Conservation (phyloP, 1,284 basidiomycete species). For the Xanthoconium separans region DNA sequence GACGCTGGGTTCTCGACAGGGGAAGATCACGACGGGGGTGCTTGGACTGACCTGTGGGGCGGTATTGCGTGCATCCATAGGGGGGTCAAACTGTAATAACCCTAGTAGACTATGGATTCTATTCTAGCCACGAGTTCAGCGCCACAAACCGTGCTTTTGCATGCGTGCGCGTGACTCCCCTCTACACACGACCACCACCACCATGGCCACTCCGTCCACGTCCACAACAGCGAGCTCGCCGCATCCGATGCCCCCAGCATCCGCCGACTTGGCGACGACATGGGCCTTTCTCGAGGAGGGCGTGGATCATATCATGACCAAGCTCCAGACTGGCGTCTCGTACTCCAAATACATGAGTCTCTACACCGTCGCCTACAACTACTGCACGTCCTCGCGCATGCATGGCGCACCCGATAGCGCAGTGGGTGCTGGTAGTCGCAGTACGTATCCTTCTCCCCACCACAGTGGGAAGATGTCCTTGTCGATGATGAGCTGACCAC, state of each 20-base stretch:
- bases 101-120: no score
- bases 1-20: conserved; percentile 85
- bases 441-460: conserved; percentile 41
- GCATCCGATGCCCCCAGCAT: conserved; percentile 56
- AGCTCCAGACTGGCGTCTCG: conserved; percentile 84
- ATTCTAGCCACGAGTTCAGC: conserved; percentile 17
- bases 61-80: conserved; percentile 86
- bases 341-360: conserved; percentile 92
- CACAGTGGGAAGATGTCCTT: conserved; percentile 17
- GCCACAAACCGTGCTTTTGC: conserved; percentile 32
- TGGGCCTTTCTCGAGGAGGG: conserved; percentile 90
- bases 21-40: conserved; percentile 79
- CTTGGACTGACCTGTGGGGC: conserved; percentile 85
- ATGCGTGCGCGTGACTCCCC: conserved; percentile 4
- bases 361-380: conserved; percentile 95
- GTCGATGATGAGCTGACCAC: conserved; percentile 23
- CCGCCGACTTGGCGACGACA: conserved; percentile 77
- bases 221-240: conserved; percentile 11
- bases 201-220: conserved; percentile 29
- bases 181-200: conserved; percentile 33
- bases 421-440: conserved; percentile 53
- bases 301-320: conserved; percentile 92
- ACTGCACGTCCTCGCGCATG: conserved; percentile 91
- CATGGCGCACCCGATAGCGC: conserved; percentile 52
- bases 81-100: conserved; percentile 65